Conservation (phyloP, 2,329 filamentous ascomycete species). For the Sclerotinia sclerotiorum region DNA sequence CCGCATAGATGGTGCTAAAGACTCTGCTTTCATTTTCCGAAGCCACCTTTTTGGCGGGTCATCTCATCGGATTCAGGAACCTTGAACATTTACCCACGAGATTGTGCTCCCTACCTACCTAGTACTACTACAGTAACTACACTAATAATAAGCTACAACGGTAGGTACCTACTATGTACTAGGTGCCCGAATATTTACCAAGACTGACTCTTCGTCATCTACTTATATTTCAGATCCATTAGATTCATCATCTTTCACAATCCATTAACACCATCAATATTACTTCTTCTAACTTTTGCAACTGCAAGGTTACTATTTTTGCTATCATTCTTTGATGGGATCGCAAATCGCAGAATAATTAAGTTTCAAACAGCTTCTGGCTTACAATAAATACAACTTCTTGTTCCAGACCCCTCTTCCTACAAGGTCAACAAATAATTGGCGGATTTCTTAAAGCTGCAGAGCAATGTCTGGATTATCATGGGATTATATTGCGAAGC, state of each 20-base stretch:
- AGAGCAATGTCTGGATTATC: conserved; percentile 59
- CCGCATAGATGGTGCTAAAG: neutral
- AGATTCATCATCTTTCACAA: neutral
- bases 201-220: neutral
- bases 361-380: neutral
- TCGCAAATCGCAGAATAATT: neutral
- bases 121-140: neutral
- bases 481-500: conserved; percentile 99
- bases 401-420: neutral
- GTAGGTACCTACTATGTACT: no score
- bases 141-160: no score
- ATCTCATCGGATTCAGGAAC: neutral
- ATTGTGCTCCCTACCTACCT: neutral
- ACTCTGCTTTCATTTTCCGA: conserved; percentile 1
- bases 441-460: neutral
- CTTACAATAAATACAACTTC: neutral
- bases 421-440: neutral
- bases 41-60: neutral
- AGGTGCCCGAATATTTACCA: neutral
- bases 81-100: neutral
- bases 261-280: neutral
- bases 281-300: neutral
- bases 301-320: neutral
- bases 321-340: neutral
- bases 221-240: no score